Base-by-base conservation (phyloP, 495 filamentous ascomycete species). In the Pyronema omphalodes region DNA sequence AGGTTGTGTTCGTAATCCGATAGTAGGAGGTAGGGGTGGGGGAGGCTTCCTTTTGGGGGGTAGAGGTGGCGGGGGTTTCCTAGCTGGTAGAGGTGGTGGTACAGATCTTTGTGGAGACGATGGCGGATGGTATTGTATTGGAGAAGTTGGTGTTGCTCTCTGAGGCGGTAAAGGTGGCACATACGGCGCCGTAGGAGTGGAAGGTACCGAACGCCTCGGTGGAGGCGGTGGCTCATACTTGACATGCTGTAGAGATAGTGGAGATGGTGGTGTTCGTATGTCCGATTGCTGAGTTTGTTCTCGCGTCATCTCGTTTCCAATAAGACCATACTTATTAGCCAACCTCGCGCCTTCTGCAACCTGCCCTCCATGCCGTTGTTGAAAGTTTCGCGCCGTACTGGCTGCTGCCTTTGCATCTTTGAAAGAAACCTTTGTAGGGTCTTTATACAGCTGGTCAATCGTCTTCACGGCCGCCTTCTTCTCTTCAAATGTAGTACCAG, bases 351-450 rank as follows among this genome's bases (percentile, higher is more conserved):
- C 85, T 7, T 76, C 69, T 2, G 80, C 74, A 6, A 87, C 78
- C 62, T 87, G 79, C 23, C 81, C 82, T 5, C 78, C 78, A 64
- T 87, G 82, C 46, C 80, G 57, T 64, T 84, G 78, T 17, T 82
- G 80, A 61, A 88, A 86, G 58, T 80, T 84, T 51, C 79, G 79
- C 9, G 76, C 71, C 19, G 82, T 80, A n/a, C 71, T 70, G 3
- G 74, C 74, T 14, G 80, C 73, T 45, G 65, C 65, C 51, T 64
- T 71, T 0, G 74, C 72, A 57, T 82, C 79, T 6, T 71, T 62
- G 4, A 76, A 52, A 1, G 77, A 79, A 12, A 82, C 73, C 3
- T 76, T 74, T 9, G 74, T 68, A 9, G 77, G 78, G 50, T 80
- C 72, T 37, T 73, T 73, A 14, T 69, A 73, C 55, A 82, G 73